These are phyloP conservation scores for Mallotus japonicus DNA, from an alignment of 441 rosid species.

Conservation along the genomic window DNA sequence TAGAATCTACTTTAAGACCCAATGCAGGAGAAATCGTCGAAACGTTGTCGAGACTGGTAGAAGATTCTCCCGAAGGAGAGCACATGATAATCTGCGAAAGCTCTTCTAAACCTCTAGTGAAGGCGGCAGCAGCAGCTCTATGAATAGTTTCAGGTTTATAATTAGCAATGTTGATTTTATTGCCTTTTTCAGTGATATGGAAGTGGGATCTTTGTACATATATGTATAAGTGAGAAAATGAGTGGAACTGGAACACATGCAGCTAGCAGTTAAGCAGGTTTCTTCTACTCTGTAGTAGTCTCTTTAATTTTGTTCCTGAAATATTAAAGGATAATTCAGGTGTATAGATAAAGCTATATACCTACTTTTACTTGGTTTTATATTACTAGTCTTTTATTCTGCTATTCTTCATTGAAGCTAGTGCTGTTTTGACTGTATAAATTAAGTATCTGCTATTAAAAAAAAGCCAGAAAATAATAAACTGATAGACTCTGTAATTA, in stretches of 20 bases:
- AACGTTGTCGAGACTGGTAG: constrained; percentile 59
- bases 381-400: not conserved
- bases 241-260: not conserved
- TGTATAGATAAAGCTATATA: not conserved
- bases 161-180: not conserved
- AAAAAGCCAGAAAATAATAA: too few relatives aligned
- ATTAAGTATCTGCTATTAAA: not conserved
- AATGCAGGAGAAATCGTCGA: constrained; percentile 71
- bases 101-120: constrained; percentile 72
- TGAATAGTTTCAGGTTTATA: constrained; percentile 16
- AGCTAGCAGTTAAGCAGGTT: not conserved
- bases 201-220: not conserved
- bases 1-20: constrained; percentile 61
- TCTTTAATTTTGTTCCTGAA: not conserved
- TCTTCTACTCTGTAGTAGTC: not conserved
- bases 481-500: too few relatives aligned
- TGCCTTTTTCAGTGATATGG: not conserved
- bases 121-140: constrained; percentile 26
- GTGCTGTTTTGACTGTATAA: constrained; percentile 11
- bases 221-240: not conserved
- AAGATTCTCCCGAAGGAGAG: constrained; percentile 47
- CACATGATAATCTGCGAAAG: constrained; percentile 50
- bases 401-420: constrained; percentile 1
- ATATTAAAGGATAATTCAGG: not conserved
- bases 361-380: not conserved